Conservation (phyloP, 2,329 filamentous ascomycete species). For the Ampelomyces quisqualis region DNA sequence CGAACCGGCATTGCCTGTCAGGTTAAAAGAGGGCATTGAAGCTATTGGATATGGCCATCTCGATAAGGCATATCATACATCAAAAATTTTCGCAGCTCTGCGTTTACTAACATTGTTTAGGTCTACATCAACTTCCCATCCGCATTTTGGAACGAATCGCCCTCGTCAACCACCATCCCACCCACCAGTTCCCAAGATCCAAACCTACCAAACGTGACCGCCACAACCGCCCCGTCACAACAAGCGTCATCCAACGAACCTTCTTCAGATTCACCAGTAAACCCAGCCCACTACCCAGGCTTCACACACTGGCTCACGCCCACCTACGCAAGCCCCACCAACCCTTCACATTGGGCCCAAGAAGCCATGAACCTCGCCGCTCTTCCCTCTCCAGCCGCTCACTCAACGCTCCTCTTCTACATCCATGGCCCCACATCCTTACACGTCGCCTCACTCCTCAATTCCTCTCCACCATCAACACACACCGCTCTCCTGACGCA, state of each 20-base stretch:
- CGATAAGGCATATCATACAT: slow-evolving; percentile 60
- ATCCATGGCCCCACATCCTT: slow-evolving; percentile 58
- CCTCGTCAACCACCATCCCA: background rate
- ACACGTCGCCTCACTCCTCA: slow-evolving; percentile 32
- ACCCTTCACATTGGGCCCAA: slow-evolving; percentile 68
- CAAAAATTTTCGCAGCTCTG: slow-evolving; percentile 20
- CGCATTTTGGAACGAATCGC: slow-evolving; percentile 67
- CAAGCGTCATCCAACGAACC: too few relatives aligned
- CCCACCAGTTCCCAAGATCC: slow-evolving; percentile 12
- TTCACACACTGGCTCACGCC: slow-evolving; percentile 78
- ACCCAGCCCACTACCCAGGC: slow-evolving; percentile 54
- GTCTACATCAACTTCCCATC: slow-evolving; percentile 63
- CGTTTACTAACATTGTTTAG: slow-evolving; percentile 19
- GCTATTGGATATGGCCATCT: slow-evolving; percentile 68
- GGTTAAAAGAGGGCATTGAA: slow-evolving; percentile 62
- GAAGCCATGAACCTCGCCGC: slow-evolving; percentile 76
- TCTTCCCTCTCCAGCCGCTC: slow-evolving; percentile 58
- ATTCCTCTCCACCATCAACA: slow-evolving; percentile 45
- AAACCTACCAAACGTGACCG: slow-evolving; percentile 40
- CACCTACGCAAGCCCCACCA: slow-evolving; percentile 62
- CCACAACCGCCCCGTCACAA: slow-evolving; percentile 41
- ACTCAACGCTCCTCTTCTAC: slow-evolving; percentile 86
- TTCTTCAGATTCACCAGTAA: slow-evolving; percentile 28
- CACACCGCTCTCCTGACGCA: slow-evolving; percentile 55
- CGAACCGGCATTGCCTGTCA: slow-evolving; percentile 58